Percentiles rank a stretch among this genome's conserved stretches.
Conservation (phyloP, 163 green algal species). For the Chlorella variabilis region DNA sequence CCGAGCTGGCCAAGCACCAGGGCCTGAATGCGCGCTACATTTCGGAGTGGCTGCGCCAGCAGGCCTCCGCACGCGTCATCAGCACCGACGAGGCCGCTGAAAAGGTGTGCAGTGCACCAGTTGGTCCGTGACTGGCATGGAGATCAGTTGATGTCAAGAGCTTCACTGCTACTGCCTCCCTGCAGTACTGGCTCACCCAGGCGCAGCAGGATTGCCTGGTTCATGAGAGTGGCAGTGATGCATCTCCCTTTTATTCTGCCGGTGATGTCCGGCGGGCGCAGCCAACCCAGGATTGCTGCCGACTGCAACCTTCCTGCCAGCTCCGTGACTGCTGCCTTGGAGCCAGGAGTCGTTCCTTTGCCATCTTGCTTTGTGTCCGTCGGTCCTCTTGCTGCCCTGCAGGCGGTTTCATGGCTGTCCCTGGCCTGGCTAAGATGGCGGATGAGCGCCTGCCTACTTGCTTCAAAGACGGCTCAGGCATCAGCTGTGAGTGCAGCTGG, state of each 20-base stretch:
- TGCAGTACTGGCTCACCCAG: slow-evolving; percentile 45
- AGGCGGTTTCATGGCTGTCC: slow-evolving; percentile 9
- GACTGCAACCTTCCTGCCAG: neutral
- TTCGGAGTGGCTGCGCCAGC: slow-evolving; percentile 44
- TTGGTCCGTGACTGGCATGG: too few species aligned
- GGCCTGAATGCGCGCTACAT: slow-evolving; percentile 40
- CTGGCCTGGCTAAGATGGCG: slow-evolving; percentile 4
- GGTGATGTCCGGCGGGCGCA: neutral
- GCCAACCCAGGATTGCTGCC: too few species aligned
- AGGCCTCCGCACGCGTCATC: slow-evolving; percentile 36
- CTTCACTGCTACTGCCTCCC: neutral
- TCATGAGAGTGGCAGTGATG: slow-evolving; percentile 25
- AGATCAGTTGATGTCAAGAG: too few species aligned
- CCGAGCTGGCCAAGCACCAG: slow-evolving; percentile 13
- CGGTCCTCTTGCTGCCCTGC: neutral
- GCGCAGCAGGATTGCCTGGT: slow-evolving; percentile 38
- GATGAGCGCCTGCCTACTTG: neutral
- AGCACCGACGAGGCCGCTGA: slow-evolving; percentile 4
- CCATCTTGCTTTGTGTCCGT: neutral
- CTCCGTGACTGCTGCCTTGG: neutral
- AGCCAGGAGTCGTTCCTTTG: too few species aligned
- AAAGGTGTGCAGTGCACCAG: too few species aligned
- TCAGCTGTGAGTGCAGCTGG: neutral
- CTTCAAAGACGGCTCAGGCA: slow-evolving; percentile 17
- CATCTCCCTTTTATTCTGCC: slow-evolving; percentile 35